Evolutionary conservation across 2,329 filamentous ascomycete species (phyloP).

Genomic region (Phyllachora maydis): DNA sequence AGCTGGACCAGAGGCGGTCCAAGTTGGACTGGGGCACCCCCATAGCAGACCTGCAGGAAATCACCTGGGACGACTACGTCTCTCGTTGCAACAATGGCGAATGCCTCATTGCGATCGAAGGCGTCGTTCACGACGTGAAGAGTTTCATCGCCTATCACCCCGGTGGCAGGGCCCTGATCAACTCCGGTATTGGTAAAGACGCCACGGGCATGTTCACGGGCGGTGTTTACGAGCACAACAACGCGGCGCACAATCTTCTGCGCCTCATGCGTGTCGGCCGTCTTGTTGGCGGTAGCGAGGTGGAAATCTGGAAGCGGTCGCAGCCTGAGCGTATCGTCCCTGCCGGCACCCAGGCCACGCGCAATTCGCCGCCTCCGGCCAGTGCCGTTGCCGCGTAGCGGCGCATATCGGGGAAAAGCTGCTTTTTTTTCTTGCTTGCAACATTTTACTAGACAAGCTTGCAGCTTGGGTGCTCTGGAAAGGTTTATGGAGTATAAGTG

Average conservation of each 20-base stretch:
- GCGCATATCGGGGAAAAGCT: background rate
- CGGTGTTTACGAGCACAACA: slow-evolving; percentile 76
- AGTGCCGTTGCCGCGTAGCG: slow-evolving; percentile 67
- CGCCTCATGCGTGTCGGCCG: slow-evolving; percentile 79
- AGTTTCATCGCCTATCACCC: slow-evolving; percentile 78
- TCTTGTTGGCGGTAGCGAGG: slow-evolving; percentile 68
- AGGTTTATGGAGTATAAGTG: too few species aligned
- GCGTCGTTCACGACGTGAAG: slow-evolving; percentile 69
- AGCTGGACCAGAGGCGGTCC: slow-evolving; percentile 69
- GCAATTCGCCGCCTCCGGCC: slow-evolving; percentile 57
- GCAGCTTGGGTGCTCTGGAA: too few species aligned
- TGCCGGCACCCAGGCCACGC: slow-evolving; percentile 70
- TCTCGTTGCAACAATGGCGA: slow-evolving; percentile 59
- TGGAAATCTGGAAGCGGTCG: slow-evolving; percentile 82
- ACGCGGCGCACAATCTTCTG: slow-evolving; percentile 74
- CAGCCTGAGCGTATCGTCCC: slow-evolving; percentile 70
- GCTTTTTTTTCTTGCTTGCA: too few species aligned
- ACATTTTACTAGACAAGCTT: too few species aligned
- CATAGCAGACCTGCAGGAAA: slow-evolving; percentile 66
- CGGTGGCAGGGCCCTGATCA: slow-evolving; percentile 77
- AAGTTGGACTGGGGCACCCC: slow-evolving; percentile 73
- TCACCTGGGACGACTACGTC: slow-evolving; percentile 75
- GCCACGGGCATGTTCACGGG: slow-evolving; percentile 84
- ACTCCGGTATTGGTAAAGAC: slow-evolving; percentile 65
- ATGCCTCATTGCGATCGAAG: slow-evolving; percentile 56